Percentiles rank a stretch among this genome's conserved stretches.
Evolutionary conservation across 441 rosid species (phyloP).

Genomic region (Biscutella laevigata): DNA sequence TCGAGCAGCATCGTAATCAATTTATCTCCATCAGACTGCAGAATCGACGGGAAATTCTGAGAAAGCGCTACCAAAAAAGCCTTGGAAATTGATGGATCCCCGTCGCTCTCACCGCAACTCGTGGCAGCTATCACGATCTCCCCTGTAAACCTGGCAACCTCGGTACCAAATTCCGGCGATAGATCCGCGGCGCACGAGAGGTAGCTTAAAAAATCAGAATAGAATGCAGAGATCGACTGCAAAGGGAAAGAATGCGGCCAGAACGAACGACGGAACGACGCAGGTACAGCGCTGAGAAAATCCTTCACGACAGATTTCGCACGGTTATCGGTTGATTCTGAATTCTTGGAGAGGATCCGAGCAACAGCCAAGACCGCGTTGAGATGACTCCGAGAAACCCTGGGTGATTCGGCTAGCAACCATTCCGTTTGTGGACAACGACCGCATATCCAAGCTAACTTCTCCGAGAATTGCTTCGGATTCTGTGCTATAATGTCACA

Average conservation of each 20-base stretch:
- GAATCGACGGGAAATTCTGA: constrained; percentile 59
- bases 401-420: constrained; percentile 48
- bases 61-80: constrained; percentile 62
- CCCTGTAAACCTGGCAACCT: constrained; percentile 58
- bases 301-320: constrained; percentile 57
- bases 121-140: constrained; percentile 54
- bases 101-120: constrained; percentile 25
- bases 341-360: constrained; percentile 57
- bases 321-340: constrained; percentile 38
- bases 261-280: constrained; percentile 55
- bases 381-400: constrained; percentile 80
- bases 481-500: constrained; percentile 67
- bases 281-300: constrained; percentile 59
- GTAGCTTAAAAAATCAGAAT: constrained; percentile 53
- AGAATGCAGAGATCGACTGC: constrained; percentile 52
- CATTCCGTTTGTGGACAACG: constrained; percentile 76
- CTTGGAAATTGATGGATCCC: constrained; percentile 41
- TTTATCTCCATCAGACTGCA: constrained; percentile 53
- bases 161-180: constrained; percentile 51
- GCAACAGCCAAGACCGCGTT: constrained; percentile 72
- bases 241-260: constrained; percentile 77
- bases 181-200: constrained; percentile 39
- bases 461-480: constrained; percentile 67
- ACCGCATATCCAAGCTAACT: constrained; percentile 79
- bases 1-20: constrained; percentile 57